Conservation (phyloP, 2,329 filamentous ascomycete genomes). For the Cyanodermella asteris region DNA sequence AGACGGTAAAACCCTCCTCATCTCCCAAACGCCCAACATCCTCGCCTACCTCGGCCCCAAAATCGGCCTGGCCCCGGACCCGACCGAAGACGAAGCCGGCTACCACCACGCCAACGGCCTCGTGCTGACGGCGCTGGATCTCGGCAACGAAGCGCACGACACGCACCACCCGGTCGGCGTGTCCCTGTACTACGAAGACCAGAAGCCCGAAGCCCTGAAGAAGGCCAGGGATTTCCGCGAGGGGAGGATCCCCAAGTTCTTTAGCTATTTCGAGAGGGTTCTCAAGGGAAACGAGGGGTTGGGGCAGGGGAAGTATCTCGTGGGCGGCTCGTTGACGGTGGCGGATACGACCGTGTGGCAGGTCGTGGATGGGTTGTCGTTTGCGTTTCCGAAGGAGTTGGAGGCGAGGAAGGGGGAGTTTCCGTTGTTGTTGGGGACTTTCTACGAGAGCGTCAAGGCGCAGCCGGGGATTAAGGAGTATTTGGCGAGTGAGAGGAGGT, state of each 20-base stretch:
- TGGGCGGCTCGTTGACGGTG: conserved; percentile 42
- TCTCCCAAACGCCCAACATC: conserved; percentile 53
- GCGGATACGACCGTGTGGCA: conserved; percentile 57
- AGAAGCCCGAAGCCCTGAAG: conserved; percentile 42
- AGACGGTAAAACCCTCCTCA: conserved; percentile 33
- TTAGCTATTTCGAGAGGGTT: conserved; percentile 48
- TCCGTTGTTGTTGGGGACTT: conserved; percentile 32
- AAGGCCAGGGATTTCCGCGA: conserved; percentile 36
- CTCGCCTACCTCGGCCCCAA: conserved; percentile 44
- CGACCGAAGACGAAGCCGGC: conserved; percentile 21
- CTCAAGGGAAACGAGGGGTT: conserved; percentile 34
- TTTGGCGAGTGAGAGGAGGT: conserved; percentile 40
- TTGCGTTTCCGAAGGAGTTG: conserved; percentile 49
- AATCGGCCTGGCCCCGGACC: conserved; percentile 31
- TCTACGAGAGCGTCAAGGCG: conserved; percentile 41
- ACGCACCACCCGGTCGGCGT: conserved; percentile 49
- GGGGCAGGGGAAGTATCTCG: conserved; percentile 41
- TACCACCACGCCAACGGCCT: conserved; percentile 40
- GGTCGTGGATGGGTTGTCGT: conserved; percentile 38
- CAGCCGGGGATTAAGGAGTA: conserved; percentile 44
- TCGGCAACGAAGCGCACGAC: conserved; percentile 52
- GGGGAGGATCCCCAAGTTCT: conserved; percentile 47
- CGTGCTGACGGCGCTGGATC: conserved; percentile 46
- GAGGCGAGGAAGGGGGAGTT: conserved; percentile 35
- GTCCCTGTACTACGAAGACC: conserved; percentile 47